Conservation (phyloP, 495 filamentous ascomycete species). For the Copromyces sp. region DNA sequence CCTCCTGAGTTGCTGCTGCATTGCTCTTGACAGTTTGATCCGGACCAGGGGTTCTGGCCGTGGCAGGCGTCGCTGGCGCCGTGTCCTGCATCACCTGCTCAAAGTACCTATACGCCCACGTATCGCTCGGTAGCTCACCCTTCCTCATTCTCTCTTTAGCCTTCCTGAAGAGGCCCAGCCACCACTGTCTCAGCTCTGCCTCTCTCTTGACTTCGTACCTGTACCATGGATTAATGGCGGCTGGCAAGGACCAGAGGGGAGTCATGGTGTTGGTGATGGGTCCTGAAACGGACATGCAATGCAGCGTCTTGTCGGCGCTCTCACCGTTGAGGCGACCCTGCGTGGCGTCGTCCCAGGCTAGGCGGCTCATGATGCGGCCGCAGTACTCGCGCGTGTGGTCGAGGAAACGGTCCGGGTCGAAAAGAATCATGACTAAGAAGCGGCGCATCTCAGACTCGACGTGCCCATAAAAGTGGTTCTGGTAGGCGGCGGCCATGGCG, state of each 20-base stretch:
- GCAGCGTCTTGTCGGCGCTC: slow-evolving; percentile 34
- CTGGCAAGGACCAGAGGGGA: slow-evolving; percentile 33
- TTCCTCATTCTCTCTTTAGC: slow-evolving; percentile 30
- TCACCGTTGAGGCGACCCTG: slow-evolving; percentile 33
- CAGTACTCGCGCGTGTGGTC: slow-evolving; percentile 36
- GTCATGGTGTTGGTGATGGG: slow-evolving; percentile 39
- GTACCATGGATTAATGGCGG: slow-evolving; percentile 35
- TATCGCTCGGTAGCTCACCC: slow-evolving; percentile 30
- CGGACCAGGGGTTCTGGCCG: background rate
- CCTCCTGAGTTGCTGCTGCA: background rate
- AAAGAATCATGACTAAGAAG: slow-evolving; percentile 30
- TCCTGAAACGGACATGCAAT: slow-evolving; percentile 39
- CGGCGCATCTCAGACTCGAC: slow-evolving; percentile 35
- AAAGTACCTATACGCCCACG: slow-evolving; percentile 38
- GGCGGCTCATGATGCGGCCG: slow-evolving; percentile 36
- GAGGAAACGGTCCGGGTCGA: slow-evolving; percentile 37
- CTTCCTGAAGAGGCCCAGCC: slow-evolving; percentile 29
- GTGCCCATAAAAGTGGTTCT: slow-evolving; percentile 38
- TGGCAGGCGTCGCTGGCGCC: background rate
- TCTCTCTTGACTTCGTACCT: slow-evolving; percentile 33
- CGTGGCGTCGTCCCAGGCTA: slow-evolving; percentile 38
- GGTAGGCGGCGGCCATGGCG: slow-evolving; percentile 37
- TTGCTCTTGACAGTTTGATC: no score
- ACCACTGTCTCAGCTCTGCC: slow-evolving; percentile 32
- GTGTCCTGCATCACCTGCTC: slow-evolving; percentile 23